A percentile compares a stretch with the other conserved stretches of the same genome.
Conservation (phyloP, 805 yeast genomes). For the Blastobotrys robertii region DNA sequence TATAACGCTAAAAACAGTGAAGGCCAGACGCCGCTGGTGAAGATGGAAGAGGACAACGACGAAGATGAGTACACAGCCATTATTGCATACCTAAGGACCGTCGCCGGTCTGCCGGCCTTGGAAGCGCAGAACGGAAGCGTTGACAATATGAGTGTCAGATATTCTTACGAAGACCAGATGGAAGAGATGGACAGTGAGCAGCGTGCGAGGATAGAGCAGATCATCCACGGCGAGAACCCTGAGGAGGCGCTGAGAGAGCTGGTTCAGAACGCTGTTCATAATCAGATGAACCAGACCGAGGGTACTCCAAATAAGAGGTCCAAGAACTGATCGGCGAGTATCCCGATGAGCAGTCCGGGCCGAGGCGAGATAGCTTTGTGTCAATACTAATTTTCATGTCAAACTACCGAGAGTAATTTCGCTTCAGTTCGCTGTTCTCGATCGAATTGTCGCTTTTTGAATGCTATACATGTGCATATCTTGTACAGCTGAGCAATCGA, state of each 20-base stretch:
- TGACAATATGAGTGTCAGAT: constrained; percentile 18
- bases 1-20: constrained; percentile 54
- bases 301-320: constrained; percentile 1
- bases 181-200: constrained; percentile 44
- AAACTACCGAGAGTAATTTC: too few relatives aligned
- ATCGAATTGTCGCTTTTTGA: too few relatives aligned
- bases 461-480: too few relatives aligned
- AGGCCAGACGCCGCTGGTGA: constrained; percentile 62
- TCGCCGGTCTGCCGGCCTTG: constrained; percentile 28
- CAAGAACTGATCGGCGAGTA: background rate
- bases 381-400: too few relatives aligned
- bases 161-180: constrained; percentile 20
- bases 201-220: constrained; percentile 54
- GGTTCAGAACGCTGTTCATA: constrained; percentile 55
- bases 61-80: constrained; percentile 50
- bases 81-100: constrained; percentile 44
- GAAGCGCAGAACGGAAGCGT: constrained; percentile 11
- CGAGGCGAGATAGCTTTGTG: background rate
- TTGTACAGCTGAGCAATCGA: too few relatives aligned
- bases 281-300: constrained; percentile 31
- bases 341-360: background rate
- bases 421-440: too few relatives aligned
- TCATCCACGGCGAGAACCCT: constrained; percentile 70
- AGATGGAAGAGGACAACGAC: constrained; percentile 77
- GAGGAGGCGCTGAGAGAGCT: constrained; percentile 67